Percentiles rank a stretch among this genome's conserved stretches.
phyloP scores from a whole-genome alignment of 2,329 filamentous ascomycete genomes.

The Tolypocladium capitatum region DNA sequence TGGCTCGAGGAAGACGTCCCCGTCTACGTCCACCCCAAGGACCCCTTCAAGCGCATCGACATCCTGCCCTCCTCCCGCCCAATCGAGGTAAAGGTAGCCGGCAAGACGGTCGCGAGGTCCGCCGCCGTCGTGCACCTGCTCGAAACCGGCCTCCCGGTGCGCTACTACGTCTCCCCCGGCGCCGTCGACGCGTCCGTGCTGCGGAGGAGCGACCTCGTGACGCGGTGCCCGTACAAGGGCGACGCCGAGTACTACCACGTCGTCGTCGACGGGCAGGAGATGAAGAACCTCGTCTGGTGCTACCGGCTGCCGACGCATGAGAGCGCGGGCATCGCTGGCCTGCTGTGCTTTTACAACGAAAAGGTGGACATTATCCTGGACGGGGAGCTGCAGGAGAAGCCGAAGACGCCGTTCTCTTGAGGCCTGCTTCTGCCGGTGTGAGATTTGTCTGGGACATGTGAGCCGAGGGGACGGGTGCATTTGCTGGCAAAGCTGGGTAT shows the following conservation, averaged over 20 bases:
- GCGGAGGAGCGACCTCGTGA: slow-evolving; percentile 35
- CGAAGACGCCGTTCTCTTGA: slow-evolving; percentile 1
- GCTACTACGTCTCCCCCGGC: slow-evolving; percentile 46
- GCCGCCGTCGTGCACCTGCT: slow-evolving; percentile 37
- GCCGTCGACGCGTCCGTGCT: slow-evolving; percentile 32
- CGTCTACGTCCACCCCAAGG: slow-evolving; percentile 51
- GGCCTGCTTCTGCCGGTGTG: too few species aligned
- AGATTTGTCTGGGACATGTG: too few species aligned
- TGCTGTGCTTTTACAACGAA: slow-evolving; percentile 55
- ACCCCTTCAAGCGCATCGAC: slow-evolving; percentile 53
- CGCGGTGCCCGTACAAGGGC: slow-evolving; percentile 55
- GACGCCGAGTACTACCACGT: slow-evolving; percentile 49
- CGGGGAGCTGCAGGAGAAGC: slow-evolving; percentile 18
- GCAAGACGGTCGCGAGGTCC: slow-evolving; percentile 32
- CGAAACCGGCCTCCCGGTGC: slow-evolving; percentile 44
- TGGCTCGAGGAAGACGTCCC: slow-evolving; percentile 43
- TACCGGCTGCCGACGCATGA: slow-evolving; percentile 45
- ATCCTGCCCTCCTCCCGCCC: slow-evolving; percentile 40
- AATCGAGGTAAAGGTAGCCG: slow-evolving; percentile 35
- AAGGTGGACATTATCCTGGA: slow-evolving; percentile 50
- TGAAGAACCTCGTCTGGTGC: slow-evolving; percentile 47
- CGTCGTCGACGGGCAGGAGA: slow-evolving; percentile 27
- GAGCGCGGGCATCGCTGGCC: slow-evolving; percentile 38
- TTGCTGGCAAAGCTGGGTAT: neutral
- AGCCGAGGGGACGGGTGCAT: neutral